Evolutionary conservation across 805 yeast genomes (phyloP).

Genomic region (Myxozyma melibiosi): DNA sequence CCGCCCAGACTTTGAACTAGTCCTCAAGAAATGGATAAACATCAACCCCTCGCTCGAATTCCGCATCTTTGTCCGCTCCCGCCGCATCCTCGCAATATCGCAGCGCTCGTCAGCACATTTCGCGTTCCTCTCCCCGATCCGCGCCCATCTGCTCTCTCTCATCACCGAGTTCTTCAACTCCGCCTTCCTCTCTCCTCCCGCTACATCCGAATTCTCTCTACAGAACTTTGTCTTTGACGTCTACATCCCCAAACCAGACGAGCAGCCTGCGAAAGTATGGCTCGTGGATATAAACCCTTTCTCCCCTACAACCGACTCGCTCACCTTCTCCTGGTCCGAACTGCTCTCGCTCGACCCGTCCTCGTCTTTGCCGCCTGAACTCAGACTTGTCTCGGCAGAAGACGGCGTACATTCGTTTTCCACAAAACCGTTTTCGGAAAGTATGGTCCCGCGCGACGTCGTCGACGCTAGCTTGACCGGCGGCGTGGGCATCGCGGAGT

Average conservation of each 20-base stretch:
- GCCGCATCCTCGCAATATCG: slow-evolving; percentile 67
- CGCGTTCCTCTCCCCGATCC: slow-evolving; percentile 60
- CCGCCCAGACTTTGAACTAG: slow-evolving; percentile 53
- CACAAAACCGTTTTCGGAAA: slow-evolving; percentile 80
- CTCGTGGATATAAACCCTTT: slow-evolving; percentile 88
- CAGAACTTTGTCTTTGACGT: slow-evolving; percentile 59
- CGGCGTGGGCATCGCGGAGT: slow-evolving; percentile 61
- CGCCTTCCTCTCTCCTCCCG: background rate
- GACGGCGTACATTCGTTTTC: slow-evolving; percentile 73
- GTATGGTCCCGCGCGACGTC: slow-evolving; percentile 88
- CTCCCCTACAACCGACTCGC: slow-evolving; percentile 68
- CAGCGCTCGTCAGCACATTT: slow-evolving; percentile 89
- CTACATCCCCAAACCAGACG: slow-evolving; percentile 75
- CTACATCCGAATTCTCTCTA: slow-evolving; percentile 35
- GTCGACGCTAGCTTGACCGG: slow-evolving; percentile 80
- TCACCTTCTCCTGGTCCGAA: slow-evolving; percentile 85
- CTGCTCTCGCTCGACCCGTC: slow-evolving; percentile 42
- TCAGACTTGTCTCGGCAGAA: slow-evolving; percentile 68
- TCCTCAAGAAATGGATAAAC: slow-evolving; percentile 78
- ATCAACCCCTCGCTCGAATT: slow-evolving; percentile 91
- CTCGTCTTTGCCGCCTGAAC: slow-evolving; percentile 20
- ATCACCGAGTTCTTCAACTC: slow-evolving; percentile 52
- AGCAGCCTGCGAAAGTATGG: slow-evolving; percentile 50
- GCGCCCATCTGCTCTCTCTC: slow-evolving; percentile 50
- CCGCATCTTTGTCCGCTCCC: slow-evolving; percentile 73